phyloP scores from a whole-genome alignment of 768 basidiomycete species.

The Leccinum disarticulatum region DNA sequence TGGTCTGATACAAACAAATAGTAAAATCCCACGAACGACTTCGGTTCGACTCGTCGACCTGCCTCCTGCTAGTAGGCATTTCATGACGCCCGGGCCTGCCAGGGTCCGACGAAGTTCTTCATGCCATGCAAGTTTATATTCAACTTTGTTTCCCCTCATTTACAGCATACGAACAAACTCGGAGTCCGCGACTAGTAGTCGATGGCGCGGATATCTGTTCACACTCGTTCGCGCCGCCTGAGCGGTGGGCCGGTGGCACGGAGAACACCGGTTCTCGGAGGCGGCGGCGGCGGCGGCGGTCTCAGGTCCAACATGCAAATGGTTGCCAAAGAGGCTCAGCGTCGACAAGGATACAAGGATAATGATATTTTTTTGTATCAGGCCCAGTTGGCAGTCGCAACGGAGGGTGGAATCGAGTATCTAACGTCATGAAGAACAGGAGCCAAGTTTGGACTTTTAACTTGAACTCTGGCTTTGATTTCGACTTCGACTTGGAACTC shows the following conservation, averaged over 20 bases:
- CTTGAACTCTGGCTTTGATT: neutral
- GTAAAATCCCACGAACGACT: neutral
- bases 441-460: neutral
- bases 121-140: neutral
- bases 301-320: neutral
- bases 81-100: too few species aligned
- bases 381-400: neutral
- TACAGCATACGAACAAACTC: neutral
- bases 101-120: neutral
- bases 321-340: too few species aligned
- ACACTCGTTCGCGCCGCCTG: neutral
- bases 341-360: too few species aligned
- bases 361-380: neutral
- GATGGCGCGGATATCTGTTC: neutral
- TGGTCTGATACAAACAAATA: neutral
- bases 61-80: neutral
- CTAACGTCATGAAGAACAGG: neutral
- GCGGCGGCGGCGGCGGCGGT: neutral
- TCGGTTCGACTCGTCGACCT: too few species aligned
- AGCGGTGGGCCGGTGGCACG: neutral
- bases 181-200: neutral
- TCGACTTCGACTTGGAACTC: neutral
- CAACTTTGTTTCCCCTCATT: neutral
- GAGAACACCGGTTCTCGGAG: neutral
- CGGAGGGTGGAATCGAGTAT: neutral